These are phyloP conservation scores for Penicillium polonicum DNA, from an alignment of 2,329 filamentous ascomycete species.

Conservation along the genomic window DNA sequence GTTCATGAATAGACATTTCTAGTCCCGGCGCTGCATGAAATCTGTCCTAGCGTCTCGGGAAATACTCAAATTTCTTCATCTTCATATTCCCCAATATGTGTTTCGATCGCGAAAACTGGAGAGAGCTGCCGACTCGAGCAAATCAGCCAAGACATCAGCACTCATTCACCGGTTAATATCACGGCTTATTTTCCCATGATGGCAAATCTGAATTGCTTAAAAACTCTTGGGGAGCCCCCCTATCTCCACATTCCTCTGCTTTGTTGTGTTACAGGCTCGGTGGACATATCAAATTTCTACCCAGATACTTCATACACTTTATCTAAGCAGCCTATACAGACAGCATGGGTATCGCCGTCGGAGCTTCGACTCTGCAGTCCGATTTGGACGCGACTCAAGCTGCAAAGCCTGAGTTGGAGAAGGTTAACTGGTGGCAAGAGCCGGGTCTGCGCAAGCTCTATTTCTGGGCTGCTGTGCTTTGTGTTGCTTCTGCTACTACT, in stretches of 20 bases:
- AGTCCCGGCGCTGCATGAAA: not conserved
- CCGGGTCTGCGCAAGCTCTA: slow-evolving; percentile 59
- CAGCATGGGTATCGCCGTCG: slow-evolving; percentile 17
- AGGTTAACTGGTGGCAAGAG: slow-evolving; percentile 57
- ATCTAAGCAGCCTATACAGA: not conserved
- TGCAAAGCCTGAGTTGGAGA: slow-evolving; percentile 53
- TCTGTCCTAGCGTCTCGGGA: not conserved
- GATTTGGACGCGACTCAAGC: slow-evolving; percentile 15
- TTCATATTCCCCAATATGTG: not conserved
- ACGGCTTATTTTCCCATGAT: not conserved
- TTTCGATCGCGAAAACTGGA: not conserved
- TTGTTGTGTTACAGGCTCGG: not conserved
- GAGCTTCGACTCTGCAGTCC: slow-evolving; percentile 12
- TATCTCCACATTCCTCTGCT: not conserved
- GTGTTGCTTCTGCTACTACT: slow-evolving; percentile 61
- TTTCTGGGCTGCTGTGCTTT: slow-evolving; percentile 53
- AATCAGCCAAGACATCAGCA: slow-evolving; percentile 1
- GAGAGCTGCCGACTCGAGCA: not conserved
- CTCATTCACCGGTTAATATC: slow-evolving; percentile 9
- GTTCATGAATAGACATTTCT: not conserved
- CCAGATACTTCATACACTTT: not conserved
- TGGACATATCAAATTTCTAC: not conserved
- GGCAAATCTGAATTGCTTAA: slow-evolving; percentile 12
- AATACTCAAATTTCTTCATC: not conserved
- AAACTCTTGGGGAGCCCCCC: not conserved